Conservation (phyloP, 2,329 filamentous ascomycete species). For the Fusarium pilosicola region DNA sequence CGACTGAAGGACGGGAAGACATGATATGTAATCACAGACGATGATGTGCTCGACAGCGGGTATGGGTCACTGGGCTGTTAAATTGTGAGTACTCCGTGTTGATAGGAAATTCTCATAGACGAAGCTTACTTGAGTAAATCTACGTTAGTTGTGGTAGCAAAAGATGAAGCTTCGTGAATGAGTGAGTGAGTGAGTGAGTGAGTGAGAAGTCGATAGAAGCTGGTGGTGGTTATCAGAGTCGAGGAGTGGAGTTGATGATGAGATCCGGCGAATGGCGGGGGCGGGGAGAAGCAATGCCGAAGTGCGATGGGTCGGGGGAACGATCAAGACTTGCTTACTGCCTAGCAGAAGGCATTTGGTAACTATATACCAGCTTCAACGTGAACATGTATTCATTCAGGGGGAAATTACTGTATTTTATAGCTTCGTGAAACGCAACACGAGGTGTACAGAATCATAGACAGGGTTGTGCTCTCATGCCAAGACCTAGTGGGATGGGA, state of each 20-base stretch:
- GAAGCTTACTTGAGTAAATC: not conserved
- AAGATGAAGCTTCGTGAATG: not conserved
- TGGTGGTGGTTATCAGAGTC: slow-evolving; percentile 15
- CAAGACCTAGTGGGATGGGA: not conserved
- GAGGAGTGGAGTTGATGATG: slow-evolving; percentile 26
- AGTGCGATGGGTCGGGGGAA: slow-evolving; percentile 22
- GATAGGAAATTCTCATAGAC: not conserved
- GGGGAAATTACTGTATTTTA: not conserved
- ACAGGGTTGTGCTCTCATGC: not conserved
- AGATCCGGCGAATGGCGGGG: slow-evolving; percentile 26
- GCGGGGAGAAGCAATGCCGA: slow-evolving; percentile 27
- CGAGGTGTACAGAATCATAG: not conserved
- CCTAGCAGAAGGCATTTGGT: not conserved
- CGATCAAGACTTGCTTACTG: slow-evolving; percentile 21
- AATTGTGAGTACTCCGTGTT: not conserved
- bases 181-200: not conserved
- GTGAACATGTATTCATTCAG: not conserved
- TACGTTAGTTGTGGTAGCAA: not conserved
- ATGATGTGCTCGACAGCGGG: not conserved
- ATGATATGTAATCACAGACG: slow-evolving; percentile 31
- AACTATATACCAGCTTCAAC: not conserved
- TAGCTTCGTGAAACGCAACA: not conserved
- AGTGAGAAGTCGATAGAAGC: slow-evolving; percentile 21
- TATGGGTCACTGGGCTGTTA: not conserved
- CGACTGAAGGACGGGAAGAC: slow-evolving; percentile 70